phyloP scores from a whole-genome alignment of 169 alveolate species.

The Plasmodium billcollinsi region DNA sequence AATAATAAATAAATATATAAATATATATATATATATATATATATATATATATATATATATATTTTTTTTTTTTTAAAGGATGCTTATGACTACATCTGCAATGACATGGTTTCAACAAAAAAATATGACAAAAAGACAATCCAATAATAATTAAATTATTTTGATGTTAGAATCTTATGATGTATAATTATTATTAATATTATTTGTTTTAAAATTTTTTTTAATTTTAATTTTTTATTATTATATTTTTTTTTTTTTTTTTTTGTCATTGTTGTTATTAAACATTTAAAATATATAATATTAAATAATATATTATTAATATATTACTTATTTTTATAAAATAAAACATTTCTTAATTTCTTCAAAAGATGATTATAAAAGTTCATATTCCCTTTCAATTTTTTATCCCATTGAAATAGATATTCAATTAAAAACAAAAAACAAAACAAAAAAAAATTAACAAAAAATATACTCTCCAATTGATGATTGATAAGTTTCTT shows the following conservation, averaged over 20 bases:
- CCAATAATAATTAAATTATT: slow-evolving; percentile 2
- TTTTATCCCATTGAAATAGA: too few species aligned
- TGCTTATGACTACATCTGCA: slow-evolving; percentile 52
- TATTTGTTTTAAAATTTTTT: background rate
- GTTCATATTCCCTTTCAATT: too few species aligned
- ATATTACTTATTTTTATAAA: too few species aligned
- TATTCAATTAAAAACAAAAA: background rate
- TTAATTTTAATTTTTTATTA: background rate
- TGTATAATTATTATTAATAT: background rate
- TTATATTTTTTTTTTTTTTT: slow-evolving; percentile 13
- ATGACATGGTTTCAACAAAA: slow-evolving; percentile 66
- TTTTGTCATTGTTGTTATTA: background rate
- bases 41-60: background rate
- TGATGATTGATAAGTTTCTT: background rate
- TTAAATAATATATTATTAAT: background rate
- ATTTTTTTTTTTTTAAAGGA: slow-evolving; percentile 26
- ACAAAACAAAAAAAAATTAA: background rate
- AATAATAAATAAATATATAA: background rate
- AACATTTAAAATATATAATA: slow-evolving; percentile 3
- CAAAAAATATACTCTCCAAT: background rate
- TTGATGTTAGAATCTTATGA: background rate
- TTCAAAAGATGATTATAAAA: too few species aligned
- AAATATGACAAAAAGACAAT: slow-evolving; percentile 20
- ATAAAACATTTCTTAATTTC: too few species aligned
- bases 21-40: background rate